Percentiles rank a stretch among this genome's conserved stretches.
phyloP scores from a whole-genome alignment of 2,329 filamentous ascomycete species.

The Cladosporium cucumerinum region DNA sequence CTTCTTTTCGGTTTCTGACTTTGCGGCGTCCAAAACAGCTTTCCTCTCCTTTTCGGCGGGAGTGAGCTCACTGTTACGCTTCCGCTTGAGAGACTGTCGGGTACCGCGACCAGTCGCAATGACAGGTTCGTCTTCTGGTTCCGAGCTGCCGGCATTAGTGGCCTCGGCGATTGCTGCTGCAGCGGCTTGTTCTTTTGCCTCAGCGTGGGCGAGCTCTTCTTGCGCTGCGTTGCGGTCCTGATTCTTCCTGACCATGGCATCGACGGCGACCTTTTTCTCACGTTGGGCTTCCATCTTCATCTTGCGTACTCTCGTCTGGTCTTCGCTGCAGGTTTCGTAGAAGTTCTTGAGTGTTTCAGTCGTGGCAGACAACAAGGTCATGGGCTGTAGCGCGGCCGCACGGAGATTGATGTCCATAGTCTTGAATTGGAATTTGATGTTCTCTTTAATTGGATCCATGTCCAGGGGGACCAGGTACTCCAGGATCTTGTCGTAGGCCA shows the following conservation, averaged over 20 bases:
- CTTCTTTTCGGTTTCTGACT: slow-evolving; percentile 56
- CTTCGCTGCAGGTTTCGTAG: slow-evolving; percentile 86
- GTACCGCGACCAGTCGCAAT: neutral
- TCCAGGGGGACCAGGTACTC: slow-evolving; percentile 76
- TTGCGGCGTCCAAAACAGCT: slow-evolving; percentile 39
- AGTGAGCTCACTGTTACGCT: slow-evolving; percentile 52
- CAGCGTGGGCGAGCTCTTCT: slow-evolving; percentile 24
- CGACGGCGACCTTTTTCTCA: slow-evolving; percentile 55
- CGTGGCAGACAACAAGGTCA: slow-evolving; percentile 80
- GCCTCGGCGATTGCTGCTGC: slow-evolving; percentile 52
- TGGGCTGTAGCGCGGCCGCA: slow-evolving; percentile 74
- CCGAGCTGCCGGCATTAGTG: slow-evolving; percentile 51
- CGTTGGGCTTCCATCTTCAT: slow-evolving; percentile 92
- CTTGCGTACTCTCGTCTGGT: slow-evolving; percentile 93
- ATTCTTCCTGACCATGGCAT: slow-evolving; percentile 54
- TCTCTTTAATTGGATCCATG: slow-evolving; percentile 70
- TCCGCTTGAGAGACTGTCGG: slow-evolving; percentile 41
- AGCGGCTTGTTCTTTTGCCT: slow-evolving; percentile 36
- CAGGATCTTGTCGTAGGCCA: slow-evolving; percentile 75
- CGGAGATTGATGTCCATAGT: slow-evolving; percentile 79
- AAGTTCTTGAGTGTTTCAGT: slow-evolving; percentile 84
- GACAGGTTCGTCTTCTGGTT: slow-evolving; percentile 66
- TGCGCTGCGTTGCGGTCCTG: slow-evolving; percentile 43
- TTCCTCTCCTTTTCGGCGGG: slow-evolving; percentile 62
- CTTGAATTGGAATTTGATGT: slow-evolving; percentile 68